Evolutionary conservation across 148 eudicot species (phyloP), one percentile per base, ranked within the genome.

Genomic region (Limonium bicolor): DNA sequence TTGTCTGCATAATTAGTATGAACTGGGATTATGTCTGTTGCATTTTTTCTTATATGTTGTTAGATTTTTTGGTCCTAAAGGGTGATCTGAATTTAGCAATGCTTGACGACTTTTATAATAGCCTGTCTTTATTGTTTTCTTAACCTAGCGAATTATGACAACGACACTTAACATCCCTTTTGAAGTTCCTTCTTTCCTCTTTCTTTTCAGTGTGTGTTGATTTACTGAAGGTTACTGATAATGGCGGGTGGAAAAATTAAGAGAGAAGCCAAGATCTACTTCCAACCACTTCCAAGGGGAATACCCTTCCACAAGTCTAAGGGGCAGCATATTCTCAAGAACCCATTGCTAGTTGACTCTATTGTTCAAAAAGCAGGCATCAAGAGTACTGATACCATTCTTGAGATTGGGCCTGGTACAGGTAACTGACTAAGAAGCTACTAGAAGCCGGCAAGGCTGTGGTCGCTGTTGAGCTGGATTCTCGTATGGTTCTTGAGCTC

Each of bases 401-500:
- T 86, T 11, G 96, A 86, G 46, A 85, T 85, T 20, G 90, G 90
- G 40, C 82, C 95, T 3, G 92, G 93, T 64, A 72, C 85, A 2
- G 96, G 96, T 46, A 86, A 86, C 67, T 87, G 2, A 87, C 96
- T 2, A 82, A 82, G 78, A 82, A 87, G 73, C 92, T 86, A 54
- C 72, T 80, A 0, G 86, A 81, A 47, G 69, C 78, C 12, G 80
- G 78, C 4, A 86, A 86, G 35, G 59, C 60, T 7, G 92, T 86
- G 9, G 41, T 86, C 14, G 86, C 96, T 9, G 86, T 86, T 33
- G 96, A 86, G 52, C 47, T 72, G 25, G 96, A 88, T 41, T 64
- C 78, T 33, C 83, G 82, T 45, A 83, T 88, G 86, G 86, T 80
- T 62, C 86, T 74, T 21, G 96, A 83, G 58, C 69, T 88, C 48